Base-by-base conservation (phyloP, 768 basidiomycete species). In the Pulveroboletus sp. region DNA sequence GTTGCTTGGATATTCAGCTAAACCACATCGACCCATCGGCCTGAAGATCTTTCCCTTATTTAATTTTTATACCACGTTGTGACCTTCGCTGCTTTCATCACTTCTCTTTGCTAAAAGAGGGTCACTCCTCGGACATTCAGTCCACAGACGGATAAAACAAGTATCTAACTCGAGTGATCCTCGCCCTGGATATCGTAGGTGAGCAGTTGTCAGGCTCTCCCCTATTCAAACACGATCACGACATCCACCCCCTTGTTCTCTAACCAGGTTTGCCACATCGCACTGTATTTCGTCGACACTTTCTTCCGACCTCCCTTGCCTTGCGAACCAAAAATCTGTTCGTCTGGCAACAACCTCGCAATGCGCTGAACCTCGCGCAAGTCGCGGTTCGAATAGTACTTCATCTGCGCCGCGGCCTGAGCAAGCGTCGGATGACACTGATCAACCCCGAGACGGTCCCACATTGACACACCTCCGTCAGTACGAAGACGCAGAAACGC, bases 261-360 rank as follows among this genome's bases (percentile, higher is more conserved):
- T 26, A 74, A 55, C 75, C 75, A 76, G 19, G 45, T 43, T 44
- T 57, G 54, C 76, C 76, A 76, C 47, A 74, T 67, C 17, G 54
- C 52, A 2, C 55, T 60, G 49, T 74, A 76, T 24, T 53, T 64
- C 6, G 58, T 58, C 9, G 61, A 51, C 48, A 49, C 62, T 43
- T 50, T 64, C 35, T 42, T 51, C 29, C 41, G 31, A 34, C 22
- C 5, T 13, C 16, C n/a, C 19, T 35, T 42, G 17, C 19, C 23
- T 31, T 46, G 39, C 0, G n/a, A 17, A 22, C 59, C 51, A 50
- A 76, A 73, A 2, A 71, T 68, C 14, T 57, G 55, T 30, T 69
- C 68, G 50, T 76, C 71, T 2, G 69, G 56, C n/a, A 70, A 42
- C 49, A 76, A 57, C 32, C 69, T 61, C 9, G 73, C 64, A 29